Evolutionary conservation across 2,329 filamentous ascomycete species (phyloP), one percentile per base, ranked within the genome.

Genomic region (Penicillium freii): DNA sequence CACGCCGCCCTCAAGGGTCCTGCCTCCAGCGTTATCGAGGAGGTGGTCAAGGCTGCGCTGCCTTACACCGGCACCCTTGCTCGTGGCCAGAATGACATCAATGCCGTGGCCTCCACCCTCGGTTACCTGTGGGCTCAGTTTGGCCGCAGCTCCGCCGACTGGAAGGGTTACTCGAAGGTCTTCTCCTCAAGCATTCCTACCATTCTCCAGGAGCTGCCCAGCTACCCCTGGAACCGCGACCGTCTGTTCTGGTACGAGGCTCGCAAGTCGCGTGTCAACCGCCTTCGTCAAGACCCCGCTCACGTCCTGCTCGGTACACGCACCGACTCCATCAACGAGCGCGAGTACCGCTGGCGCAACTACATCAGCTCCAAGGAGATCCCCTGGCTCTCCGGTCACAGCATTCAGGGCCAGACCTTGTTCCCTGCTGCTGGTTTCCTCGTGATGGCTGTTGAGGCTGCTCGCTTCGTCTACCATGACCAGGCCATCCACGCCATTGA

Each of bases 341-440:
- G 51, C 4, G 58, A 61, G n/a, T 56, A 47, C 47, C 58, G 61
- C 42, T 82, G 80, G 80, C 70, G 78, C 11, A 78, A 78, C 50
- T 68, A 77, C 36, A 65, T 81, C 9, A 72, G 73, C 0, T 54
- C 77, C 0, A 68, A 75, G 10, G 73, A 77, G 4, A 68, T 71
- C 1, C 77, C 78, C 0, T 82, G 80, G 80, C 56, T 82, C 2
- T 65, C 67, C 0, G 75, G 81, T 42, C 79, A 82, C 52, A 66
- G 73, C 36, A 68, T 80, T 11, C 40, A 58, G 36, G 54, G 46
- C 7, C 48, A 60, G 17, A 25, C 55, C 8, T 44, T 66, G 5
- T 61, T 62, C 27, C 65, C 65, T 3, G 58, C 53, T 4, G 56
- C 62, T 8, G 61, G 45, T 1, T 66, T 59, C 42, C 25, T 67